phyloP scores from a whole-genome alignment of 768 basidiomycete genomes.

The Rhizopogon salebrosus region DNA sequence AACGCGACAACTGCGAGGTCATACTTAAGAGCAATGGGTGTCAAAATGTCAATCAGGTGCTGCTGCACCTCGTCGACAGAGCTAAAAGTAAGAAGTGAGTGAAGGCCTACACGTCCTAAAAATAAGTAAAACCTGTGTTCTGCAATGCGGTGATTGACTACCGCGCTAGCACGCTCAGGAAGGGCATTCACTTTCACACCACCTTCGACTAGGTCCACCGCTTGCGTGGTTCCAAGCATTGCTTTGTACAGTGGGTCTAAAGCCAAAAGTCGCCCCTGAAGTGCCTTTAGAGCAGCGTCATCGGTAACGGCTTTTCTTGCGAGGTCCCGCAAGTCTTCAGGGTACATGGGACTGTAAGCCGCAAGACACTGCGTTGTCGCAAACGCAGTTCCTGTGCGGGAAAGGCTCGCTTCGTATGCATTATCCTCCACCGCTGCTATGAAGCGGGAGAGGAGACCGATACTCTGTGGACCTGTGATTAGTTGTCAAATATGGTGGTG shows the following conservation, averaged over 20 bases:
- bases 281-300: slow-evolving; percentile 40
- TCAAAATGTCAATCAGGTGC: slow-evolving; percentile 24
- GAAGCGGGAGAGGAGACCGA: slow-evolving; percentile 69
- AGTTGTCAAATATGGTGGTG: background rate
- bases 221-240: slow-evolving; percentile 63
- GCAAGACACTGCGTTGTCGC: slow-evolving; percentile 52
- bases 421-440: slow-evolving; percentile 61
- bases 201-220: slow-evolving; percentile 58
- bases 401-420: slow-evolving; percentile 46
- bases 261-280: slow-evolving; percentile 32
- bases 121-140: slow-evolving; percentile 42
- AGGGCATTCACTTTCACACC: slow-evolving; percentile 74
- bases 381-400: slow-evolving; percentile 18
- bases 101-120: background rate
- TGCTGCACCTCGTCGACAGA: slow-evolving; percentile 15
- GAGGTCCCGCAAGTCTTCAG: slow-evolving; percentile 36
- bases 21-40: slow-evolving; percentile 41
- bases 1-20: slow-evolving; percentile 59
- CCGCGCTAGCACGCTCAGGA: slow-evolving; percentile 59
- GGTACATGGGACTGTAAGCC: slow-evolving; percentile 49
- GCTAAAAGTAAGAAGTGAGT: slow-evolving; percentile 2
- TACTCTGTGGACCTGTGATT: slow-evolving; percentile 38
- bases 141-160: slow-evolving; percentile 69
- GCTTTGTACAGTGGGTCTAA: slow-evolving; percentile 32
- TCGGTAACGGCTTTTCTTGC: slow-evolving; percentile 43